Percentiles rank a stretch among this genome's conserved stretches.
Conservation (phyloP, 1,284 basidiomycete genomes). For the Apiotrichum gamsii region DNA sequence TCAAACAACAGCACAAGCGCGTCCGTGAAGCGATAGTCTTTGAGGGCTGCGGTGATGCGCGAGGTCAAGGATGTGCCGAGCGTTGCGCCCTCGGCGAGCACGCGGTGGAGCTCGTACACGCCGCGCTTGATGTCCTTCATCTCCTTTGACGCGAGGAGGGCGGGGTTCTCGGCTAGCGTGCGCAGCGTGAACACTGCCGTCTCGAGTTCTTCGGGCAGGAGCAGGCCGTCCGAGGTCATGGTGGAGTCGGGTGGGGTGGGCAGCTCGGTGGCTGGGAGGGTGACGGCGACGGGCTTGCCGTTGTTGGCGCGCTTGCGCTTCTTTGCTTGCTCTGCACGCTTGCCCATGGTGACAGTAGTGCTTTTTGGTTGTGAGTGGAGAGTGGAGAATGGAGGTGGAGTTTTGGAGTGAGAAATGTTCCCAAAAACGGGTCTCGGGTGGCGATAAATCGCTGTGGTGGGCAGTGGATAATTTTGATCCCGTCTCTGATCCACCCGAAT, state of each 20-base stretch:
- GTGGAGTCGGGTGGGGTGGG: conserved; percentile 9
- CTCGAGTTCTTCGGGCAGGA: conserved; percentile 39
- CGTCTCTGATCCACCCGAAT: too few species aligned
- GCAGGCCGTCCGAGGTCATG: conserved; percentile 16
- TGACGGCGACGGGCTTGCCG: conserved; percentile 4
- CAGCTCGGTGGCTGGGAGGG: conserved; percentile 1
- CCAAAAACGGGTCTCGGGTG: too few species aligned
- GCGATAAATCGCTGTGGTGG: too few species aligned
- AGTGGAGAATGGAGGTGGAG: too few species aligned
- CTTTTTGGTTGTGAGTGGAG: neutral
- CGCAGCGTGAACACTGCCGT: conserved; percentile 37
- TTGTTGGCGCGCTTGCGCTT: conserved; percentile 23
- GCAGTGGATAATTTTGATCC: too few species aligned
- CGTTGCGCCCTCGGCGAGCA: conserved; percentile 39
- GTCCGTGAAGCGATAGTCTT: conserved; percentile 48
- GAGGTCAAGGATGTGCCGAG: conserved; percentile 49
- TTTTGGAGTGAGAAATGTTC: too few species aligned
- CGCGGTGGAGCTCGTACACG: conserved; percentile 39
- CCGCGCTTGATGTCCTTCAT: conserved; percentile 44
- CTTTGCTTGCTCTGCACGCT: conserved; percentile 27
- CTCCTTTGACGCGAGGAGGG: conserved; percentile 31
- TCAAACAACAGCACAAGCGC: conserved; percentile 55
- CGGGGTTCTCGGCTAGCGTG: conserved; percentile 36
- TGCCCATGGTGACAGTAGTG: conserved; percentile 20
- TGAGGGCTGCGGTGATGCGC: conserved; percentile 51